Conservation (phyloP, 768 basidiomycete species). For the Trametes gibbosa region DNA sequence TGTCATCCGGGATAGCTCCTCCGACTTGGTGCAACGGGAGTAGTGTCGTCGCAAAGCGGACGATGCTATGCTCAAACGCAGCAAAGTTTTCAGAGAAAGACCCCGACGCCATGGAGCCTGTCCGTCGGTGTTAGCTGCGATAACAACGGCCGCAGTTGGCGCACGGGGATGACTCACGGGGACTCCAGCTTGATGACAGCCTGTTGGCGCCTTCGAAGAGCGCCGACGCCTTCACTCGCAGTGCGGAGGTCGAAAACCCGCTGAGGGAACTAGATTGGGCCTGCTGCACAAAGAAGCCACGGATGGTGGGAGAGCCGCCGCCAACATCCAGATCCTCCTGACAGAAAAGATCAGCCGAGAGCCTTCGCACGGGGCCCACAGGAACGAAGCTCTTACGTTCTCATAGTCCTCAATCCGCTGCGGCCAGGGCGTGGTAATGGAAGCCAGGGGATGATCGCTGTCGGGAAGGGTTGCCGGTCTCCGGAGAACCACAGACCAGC, state of each 20-base stretch:
- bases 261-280: conserved; percentile 48
- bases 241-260: conserved; percentile 60
- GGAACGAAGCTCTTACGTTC: conserved; percentile 43
- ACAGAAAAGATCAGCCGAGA: conserved; percentile 1
- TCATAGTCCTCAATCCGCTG: conserved; percentile 71
- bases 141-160: conserved; percentile 10
- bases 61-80: conserved; percentile 60
- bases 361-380: not conserved
- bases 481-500: conserved; percentile 74
- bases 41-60: conserved; percentile 60
- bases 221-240: conserved; percentile 75
- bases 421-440: conserved; percentile 77
- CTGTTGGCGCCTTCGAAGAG: conserved; percentile 67
- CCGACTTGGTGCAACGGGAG: conserved; percentile 66
- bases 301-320: conserved; percentile 55
- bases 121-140: conserved; percentile 4
- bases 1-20: conserved; percentile 52
- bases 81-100: conserved; percentile 57
- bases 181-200: conserved; percentile 58
- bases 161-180: conserved; percentile 40
- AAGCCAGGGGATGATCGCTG: conserved; percentile 50
- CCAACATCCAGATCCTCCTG: conserved; percentile 59
- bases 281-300: conserved; percentile 52
- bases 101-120: conserved; percentile 42
- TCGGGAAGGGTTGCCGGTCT: conserved; percentile 68